Conservation (phyloP, 2,329 filamentous ascomycete species). For the Colletotrichum sp. region DNA sequence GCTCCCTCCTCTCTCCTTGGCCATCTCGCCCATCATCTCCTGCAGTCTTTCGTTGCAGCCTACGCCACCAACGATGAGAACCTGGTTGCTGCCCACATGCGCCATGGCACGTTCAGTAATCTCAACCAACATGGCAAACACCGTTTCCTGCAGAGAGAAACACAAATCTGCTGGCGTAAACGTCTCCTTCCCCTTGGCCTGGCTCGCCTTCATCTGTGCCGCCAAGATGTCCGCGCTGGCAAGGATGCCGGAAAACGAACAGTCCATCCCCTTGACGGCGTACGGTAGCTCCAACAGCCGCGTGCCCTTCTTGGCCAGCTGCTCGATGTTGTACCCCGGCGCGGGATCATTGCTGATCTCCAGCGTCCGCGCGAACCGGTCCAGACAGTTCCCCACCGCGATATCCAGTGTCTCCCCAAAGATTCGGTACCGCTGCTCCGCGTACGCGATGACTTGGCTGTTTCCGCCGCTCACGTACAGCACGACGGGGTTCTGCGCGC, state of each 20-base stretch:
- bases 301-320: constrained; percentile 78
- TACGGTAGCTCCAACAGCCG: constrained; percentile 89
- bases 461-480: constrained; percentile 96
- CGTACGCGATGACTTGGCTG: constrained; percentile 97
- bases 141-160: constrained; percentile 93
- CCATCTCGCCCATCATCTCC: constrained; percentile 99
- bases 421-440: constrained; percentile 92
- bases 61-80: constrained; percentile 94
- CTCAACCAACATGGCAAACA: constrained; percentile 97
- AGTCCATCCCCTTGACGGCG: constrained; percentile 98
- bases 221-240: constrained; percentile 83
- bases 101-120: constrained; percentile 99
- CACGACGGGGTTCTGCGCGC: constrained; percentile 89
- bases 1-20: constrained; percentile 82
- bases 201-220: constrained; percentile 59
- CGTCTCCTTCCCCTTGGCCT: constrained; percentile 55
- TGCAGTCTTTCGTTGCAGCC: constrained; percentile 94
- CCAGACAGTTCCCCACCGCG: constrained; percentile 95
- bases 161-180: constrained; percentile 87
- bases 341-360: constrained; percentile 94
- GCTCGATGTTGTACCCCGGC: constrained; percentile 97
- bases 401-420: constrained; percentile 98
- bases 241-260: constrained; percentile 92
- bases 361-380: constrained; percentile 91
- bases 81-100: constrained; percentile 88